A percentile compares a stretch with the other conserved stretches of the same genome.
These are phyloP conservation scores for Epichloe baconii DNA, from an alignment of 2,329 filamentous ascomycete genomes.

Conservation along the genomic window DNA sequence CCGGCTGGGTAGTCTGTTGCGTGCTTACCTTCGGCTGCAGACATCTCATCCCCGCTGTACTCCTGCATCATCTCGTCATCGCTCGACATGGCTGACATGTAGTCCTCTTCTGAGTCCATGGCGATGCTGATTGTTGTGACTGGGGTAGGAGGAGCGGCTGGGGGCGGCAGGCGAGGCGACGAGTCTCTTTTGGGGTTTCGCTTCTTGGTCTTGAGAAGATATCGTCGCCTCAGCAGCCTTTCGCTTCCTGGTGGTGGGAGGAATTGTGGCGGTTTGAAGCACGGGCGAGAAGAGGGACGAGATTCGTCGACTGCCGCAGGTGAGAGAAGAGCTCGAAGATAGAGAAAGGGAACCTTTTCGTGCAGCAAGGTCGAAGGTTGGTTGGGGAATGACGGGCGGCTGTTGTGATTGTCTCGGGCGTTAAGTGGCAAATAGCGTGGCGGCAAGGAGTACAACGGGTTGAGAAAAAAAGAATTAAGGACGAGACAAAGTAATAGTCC, in stretches of 20 bases:
- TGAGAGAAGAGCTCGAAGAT: neutral
- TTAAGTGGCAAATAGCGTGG: neutral
- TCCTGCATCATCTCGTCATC: constrained; percentile 63
- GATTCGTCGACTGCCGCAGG: neutral
- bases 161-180: constrained; percentile 38
- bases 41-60: constrained; percentile 61
- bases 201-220: constrained; percentile 30
- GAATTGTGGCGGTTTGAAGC: constrained; percentile 37
- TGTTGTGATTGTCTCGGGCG: neutral
- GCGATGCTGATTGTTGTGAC: constrained; percentile 40
- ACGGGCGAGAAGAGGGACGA: neutral
- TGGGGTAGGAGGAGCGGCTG: constrained; percentile 43
- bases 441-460: neutral
- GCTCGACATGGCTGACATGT: constrained; percentile 69
- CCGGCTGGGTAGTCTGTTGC: neutral
- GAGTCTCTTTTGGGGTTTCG: constrained; percentile 38
- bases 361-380: neutral
- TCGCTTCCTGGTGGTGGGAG: constrained; percentile 45
- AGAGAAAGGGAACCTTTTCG: neutral
- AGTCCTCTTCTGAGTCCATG: constrained; percentile 96
- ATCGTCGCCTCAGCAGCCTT: constrained; percentile 54
- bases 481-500: neutral
- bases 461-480: no score
- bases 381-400: neutral
- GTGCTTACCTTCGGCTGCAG: constrained; percentile 34